A percentile compares a stretch with the other conserved stretches of the same genome.
These are phyloP conservation scores for Carex cristatella DNA, from an alignment of 176 grass and related monocot species.

Conservation along the genomic window DNA sequence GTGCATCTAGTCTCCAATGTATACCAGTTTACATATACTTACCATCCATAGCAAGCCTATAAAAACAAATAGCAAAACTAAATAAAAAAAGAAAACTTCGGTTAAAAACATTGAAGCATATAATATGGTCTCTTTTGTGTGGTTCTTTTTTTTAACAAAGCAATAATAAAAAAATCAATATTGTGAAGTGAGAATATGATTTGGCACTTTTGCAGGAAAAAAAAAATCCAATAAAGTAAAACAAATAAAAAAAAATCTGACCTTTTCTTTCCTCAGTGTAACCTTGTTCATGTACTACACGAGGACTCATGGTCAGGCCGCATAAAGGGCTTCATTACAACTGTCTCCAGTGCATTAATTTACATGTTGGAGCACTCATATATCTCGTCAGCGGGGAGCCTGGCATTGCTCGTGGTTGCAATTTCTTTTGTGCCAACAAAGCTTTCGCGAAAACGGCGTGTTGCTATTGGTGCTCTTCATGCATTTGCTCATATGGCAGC, in stretches of 20 bases:
- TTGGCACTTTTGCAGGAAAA: not conserved
- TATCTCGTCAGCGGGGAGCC: slow-evolving; percentile 63
- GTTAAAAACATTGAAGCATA: not conserved
- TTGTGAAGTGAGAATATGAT: not conserved
- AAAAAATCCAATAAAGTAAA: slow-evolving; percentile 6
- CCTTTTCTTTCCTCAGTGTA: slow-evolving; percentile 60
- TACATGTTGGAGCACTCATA: slow-evolving; percentile 93
- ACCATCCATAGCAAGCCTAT: not conserved
- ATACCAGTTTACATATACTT: not conserved
- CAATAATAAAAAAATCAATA: slow-evolving; percentile 1
- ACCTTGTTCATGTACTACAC: slow-evolving; percentile 71
- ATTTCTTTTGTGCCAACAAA: slow-evolving; percentile 88
- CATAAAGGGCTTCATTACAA: slow-evolving; percentile 56
- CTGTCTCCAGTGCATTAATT: slow-evolving; percentile 64
- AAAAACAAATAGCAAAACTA: not conserved
- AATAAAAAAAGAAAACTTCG: not conserved
- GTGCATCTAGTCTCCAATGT: not conserved
- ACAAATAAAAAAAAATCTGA: slow-evolving; percentile 9
- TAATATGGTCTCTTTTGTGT: slow-evolving; percentile 15
- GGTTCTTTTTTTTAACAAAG: not conserved
- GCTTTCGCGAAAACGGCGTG: slow-evolving; percentile 71
- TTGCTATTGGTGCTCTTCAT: slow-evolving; percentile 72
- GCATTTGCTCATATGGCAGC: slow-evolving; percentile 75
- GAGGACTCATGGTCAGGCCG: slow-evolving; percentile 70
- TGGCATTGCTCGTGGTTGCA: slow-evolving; percentile 59